Evolutionary conservation across 768 basidiomycete species (phyloP), one percentile per base, ranked within the genome.

Genomic region (Boletus reticulatus): DNA sequence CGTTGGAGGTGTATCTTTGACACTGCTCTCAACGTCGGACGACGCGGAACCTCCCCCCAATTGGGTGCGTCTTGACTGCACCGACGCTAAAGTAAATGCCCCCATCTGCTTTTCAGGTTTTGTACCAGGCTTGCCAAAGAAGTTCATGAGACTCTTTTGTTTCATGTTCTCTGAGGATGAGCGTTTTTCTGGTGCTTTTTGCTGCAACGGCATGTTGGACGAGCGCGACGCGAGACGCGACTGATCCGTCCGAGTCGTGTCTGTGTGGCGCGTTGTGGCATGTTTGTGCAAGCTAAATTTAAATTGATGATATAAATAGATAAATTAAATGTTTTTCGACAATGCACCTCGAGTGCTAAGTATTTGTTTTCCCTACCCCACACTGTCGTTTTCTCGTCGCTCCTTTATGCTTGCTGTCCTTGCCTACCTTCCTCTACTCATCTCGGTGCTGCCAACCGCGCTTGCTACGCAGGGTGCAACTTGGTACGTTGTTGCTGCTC

Each of bases 71-170:
- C 55, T 65, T 14, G 65, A 46, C 43, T 75, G 68, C 17, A 57
- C 43, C 20, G 61, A 60, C 53, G 75, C 72, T 24, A 80, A 79
- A 42, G 43, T 31, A 27, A 58, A 42, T 2, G 34, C 13, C 74
- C 12, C 77, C 36, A 72, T 70, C 12, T 76, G 77, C 14, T 46
- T 63, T 60, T 48, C 62, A 53, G 59, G n/a, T 34, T 61, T 62
- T 9, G 43, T 32, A 4, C 43, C 55, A 48, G 24, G 68, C 56
- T 69, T 84, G 73, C 63, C 72, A 58, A 91, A 88, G 72, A 83
- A 92, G 5, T 84, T 80, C 67, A 83, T 84, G 10, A 91, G 76
- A 61, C 84, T 89, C 65, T 89, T 90, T 68, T 91, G 89, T 61
- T 87, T 89, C 71, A 76, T 68, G 45, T 72, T 68, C 20, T 83